A percentile compares a stretch with the other conserved stretches of the same genome.
phyloP scores from a whole-genome alignment of 2,329 filamentous ascomycete species.

The Emergomyces pasteurianus region DNA sequence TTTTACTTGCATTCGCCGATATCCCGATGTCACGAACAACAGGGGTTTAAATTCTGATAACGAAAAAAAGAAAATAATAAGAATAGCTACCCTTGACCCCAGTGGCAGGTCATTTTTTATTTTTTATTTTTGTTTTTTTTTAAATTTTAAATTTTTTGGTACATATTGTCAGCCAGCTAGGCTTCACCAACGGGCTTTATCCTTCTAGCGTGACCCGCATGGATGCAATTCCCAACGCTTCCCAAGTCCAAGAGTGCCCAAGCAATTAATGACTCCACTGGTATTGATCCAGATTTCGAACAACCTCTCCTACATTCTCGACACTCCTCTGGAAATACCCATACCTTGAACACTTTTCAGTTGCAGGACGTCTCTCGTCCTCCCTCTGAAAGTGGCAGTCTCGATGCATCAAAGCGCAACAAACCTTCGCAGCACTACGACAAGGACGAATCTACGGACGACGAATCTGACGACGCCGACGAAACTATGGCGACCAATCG shows the following conservation, averaged over 20 bases:
- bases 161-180: not conserved
- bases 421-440: not conserved
- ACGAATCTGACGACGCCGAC: conserved; percentile 34
- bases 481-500: conserved; percentile 29
- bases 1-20: too few relatives aligned
- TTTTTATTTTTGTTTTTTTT: not conserved
- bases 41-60: not conserved
- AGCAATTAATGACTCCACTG: not conserved
- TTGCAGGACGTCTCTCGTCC: too few relatives aligned
- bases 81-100: not conserved
- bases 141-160: too few relatives aligned
- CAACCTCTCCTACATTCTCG: not conserved
- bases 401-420: not conserved
- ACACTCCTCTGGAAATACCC: not conserved
- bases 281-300: not conserved
- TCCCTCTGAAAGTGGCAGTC: not conserved
- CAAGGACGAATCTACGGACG: conserved; percentile 18
- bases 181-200: not conserved
- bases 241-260: conserved; percentile 2
- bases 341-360: not conserved
- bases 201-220: conserved; percentile 2
- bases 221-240: conserved; percentile 5
- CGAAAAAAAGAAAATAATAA: too few relatives aligned
- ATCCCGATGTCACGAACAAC: not conserved
- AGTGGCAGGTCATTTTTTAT: not conserved